Conservation (phyloP, 306 rosid genomes). For the Citrullus amarus region DNA sequence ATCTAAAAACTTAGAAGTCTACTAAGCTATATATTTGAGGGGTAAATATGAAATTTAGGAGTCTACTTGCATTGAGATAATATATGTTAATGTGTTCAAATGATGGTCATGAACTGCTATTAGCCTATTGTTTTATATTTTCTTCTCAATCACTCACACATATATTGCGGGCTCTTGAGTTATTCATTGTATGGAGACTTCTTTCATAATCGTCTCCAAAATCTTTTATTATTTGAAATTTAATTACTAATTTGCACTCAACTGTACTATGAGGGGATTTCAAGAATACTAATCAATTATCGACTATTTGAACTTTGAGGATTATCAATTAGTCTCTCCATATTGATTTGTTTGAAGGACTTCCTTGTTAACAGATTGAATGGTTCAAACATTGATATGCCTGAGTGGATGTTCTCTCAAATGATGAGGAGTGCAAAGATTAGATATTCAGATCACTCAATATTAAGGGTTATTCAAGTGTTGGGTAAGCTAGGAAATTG, state of each 20-base stretch:
- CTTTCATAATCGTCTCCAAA: neutral
- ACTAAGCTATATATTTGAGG: neutral
- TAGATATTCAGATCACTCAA: conserved; percentile 72
- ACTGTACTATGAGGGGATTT: neutral
- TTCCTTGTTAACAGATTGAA: conserved; percentile 55
- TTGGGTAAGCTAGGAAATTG: conserved; percentile 84
- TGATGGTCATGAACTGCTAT: neutral
- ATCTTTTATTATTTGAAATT: neutral
- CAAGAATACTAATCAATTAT: neutral
- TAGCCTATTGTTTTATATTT: neutral
- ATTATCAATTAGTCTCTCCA: neutral
- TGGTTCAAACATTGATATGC: conserved; percentile 77
- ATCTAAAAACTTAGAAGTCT: neutral
- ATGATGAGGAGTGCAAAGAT: conserved; percentile 81
- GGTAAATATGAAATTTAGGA: neutral
- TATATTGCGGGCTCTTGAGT: neutral
- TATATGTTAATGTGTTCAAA: neutral
- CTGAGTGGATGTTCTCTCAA: conserved; percentile 89
- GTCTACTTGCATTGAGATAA: neutral
- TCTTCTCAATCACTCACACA: neutral
- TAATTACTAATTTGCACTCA: neutral
- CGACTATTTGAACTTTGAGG: neutral
- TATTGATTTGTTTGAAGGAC: conserved; percentile 16
- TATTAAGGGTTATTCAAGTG: conserved; percentile 62
- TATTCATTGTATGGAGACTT: neutral